Evolutionary conservation across 805 yeast species (phyloP).

Genomic region (Yamadazyma ubonensis): DNA sequence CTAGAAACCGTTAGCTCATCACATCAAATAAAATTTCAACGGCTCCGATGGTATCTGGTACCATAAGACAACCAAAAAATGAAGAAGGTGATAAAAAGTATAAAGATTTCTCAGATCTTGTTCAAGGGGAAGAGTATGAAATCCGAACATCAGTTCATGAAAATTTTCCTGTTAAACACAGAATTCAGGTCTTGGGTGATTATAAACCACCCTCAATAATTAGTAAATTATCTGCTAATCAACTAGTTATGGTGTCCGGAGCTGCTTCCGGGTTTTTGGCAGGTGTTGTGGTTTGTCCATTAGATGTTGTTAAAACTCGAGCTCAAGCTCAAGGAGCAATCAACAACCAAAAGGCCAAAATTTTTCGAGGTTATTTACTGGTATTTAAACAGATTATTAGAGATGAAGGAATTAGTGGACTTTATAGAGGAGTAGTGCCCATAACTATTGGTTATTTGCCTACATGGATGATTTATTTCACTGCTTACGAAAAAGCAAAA

Average conservation of each 20-base stretch:
- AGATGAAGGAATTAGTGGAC: constrained; percentile 81
- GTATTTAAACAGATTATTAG: constrained; percentile 63
- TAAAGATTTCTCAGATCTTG: constrained; percentile 34
- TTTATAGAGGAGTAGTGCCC: constrained; percentile 91
- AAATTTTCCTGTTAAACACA: constrained; percentile 23
- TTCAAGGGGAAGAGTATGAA: constrained; percentile 40
- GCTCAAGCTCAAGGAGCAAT: constrained; percentile 84
- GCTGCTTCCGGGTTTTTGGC: constrained; percentile 92
- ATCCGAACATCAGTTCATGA: constrained; percentile 24
- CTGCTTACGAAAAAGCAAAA: constrained; percentile 83
- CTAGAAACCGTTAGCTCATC: background rate
- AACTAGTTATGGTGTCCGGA: constrained; percentile 80
- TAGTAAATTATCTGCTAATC: constrained; percentile 38
- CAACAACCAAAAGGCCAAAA: constrained; percentile 17
- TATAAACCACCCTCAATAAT: constrained; percentile 22
- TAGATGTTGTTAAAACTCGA: constrained; percentile 93
- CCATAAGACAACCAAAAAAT: constrained; percentile 6
- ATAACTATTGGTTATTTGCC: constrained; percentile 92
- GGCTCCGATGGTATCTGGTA: constrained; percentile 3
- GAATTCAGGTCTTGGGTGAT: constrained; percentile 19
- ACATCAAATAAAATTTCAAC: background rate
- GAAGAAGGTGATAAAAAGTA: background rate
- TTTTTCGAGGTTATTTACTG: constrained; percentile 59
- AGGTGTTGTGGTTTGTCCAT: constrained; percentile 88
- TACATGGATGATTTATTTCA: constrained; percentile 95